Conservation (phyloP, 108 stramenopile species). For the Discostella pseudostelligera region DNA sequence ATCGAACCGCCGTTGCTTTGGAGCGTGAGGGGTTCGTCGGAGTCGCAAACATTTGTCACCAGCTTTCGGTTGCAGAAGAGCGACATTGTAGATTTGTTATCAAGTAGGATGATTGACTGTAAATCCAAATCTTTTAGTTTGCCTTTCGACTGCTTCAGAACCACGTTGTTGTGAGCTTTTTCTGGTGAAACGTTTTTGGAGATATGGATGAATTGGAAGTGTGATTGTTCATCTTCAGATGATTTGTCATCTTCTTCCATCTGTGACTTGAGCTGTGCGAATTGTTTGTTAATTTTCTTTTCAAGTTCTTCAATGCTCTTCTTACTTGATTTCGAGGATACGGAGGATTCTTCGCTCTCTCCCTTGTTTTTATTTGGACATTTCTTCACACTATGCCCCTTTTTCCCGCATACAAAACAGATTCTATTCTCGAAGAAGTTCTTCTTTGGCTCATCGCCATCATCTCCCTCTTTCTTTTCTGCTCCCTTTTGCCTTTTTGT, state of each 20-base stretch:
- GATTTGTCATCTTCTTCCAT: conserved; percentile 3
- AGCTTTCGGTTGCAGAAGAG: conserved; percentile 10
- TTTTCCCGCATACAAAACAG: conserved; percentile 16
- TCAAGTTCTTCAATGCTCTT: conserved; percentile 5
- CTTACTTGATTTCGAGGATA: conserved; percentile 6
- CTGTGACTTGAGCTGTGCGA: neutral
- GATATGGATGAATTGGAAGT: conserved; percentile 8
- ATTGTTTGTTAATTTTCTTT: conserved; percentile 15
- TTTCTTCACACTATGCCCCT: conserved; percentile 1
- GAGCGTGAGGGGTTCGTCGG: neutral
- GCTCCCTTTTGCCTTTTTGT: conserved; percentile 20
- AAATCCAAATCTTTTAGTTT: conserved; percentile 8
- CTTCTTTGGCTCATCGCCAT: conserved; percentile 8
- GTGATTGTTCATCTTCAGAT: conserved; percentile 8
- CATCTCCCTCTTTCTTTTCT: conserved; percentile 3
- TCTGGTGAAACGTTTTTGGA: neutral
- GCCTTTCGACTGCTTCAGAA: neutral
- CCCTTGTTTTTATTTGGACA: conserved; percentile 3
- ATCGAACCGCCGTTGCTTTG: conserved; percentile 4
- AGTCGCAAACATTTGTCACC: neutral
- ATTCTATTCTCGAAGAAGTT: conserved; percentile 2
- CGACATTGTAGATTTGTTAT: conserved; percentile 15
- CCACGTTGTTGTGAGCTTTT: neutral
- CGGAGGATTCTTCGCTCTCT: conserved; percentile 6
- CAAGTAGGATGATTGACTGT: conserved; percentile 1